These are phyloP conservation scores for Aspergillus aculeatus DNA, from an alignment of 2,329 filamentous ascomycete genomes.

Conservation along the genomic window DNA sequence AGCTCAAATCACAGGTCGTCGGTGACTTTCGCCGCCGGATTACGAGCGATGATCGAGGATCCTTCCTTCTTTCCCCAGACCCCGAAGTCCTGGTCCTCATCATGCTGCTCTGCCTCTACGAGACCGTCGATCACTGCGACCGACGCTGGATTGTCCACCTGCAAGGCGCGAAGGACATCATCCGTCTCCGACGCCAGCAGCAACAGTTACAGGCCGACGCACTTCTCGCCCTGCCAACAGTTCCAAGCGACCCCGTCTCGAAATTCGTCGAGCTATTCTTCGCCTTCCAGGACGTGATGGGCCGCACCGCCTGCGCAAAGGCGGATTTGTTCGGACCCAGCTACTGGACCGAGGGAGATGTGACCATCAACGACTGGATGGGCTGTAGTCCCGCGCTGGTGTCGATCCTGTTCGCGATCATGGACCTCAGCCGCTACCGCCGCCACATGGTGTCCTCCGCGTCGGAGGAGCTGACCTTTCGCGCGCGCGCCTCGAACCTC, in stretches of 20 bases:
- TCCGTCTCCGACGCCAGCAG: slow-evolving; percentile 33
- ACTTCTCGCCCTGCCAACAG: too few relatives aligned
- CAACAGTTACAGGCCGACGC: background rate
- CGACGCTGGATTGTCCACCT: slow-evolving; percentile 43
- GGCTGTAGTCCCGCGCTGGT: slow-evolving; percentile 4
- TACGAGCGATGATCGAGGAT: background rate
- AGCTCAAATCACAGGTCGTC: background rate
- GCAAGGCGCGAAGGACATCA: slow-evolving; percentile 41
- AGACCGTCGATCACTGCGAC: slow-evolving; percentile 35
- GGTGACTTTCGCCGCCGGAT: background rate
- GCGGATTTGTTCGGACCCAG: slow-evolving; percentile 42
- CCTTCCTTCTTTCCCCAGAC: background rate
- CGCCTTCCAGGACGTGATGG: slow-evolving; percentile 47
- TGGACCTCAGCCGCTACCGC: background rate
- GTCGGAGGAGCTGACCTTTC: background rate
- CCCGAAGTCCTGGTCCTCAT: slow-evolving; percentile 29
- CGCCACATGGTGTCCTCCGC: background rate
- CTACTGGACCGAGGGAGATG: slow-evolving; percentile 34
- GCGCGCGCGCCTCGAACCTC: background rate
- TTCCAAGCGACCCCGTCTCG: slow-evolving; percentile 1
- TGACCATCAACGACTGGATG: slow-evolving; percentile 2
- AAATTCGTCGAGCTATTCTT: slow-evolving; percentile 37
- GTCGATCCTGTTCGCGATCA: background rate
- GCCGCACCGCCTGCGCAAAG: slow-evolving; percentile 45
- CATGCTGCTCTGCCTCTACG: slow-evolving; percentile 37